phyloP scores from a whole-genome alignment of 371 early-diverging fungal genomes.

The Saksenaea oblongispora region DNA sequence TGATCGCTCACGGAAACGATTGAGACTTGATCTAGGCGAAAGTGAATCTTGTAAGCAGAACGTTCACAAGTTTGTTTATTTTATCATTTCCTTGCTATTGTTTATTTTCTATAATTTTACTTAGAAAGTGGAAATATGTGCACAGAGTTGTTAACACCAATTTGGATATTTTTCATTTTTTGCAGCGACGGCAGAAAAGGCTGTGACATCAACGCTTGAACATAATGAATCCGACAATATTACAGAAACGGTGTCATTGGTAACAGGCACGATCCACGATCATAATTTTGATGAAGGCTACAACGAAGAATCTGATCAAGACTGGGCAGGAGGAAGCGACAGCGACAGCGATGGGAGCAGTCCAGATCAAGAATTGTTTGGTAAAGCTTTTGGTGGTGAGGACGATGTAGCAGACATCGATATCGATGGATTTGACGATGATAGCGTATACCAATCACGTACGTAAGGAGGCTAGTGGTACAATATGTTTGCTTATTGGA shows the following conservation, averaged over 20 bases:
- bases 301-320: constrained; percentile 52
- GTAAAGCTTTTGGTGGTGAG: constrained; percentile 26
- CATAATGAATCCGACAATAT: neutral
- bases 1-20: neutral
- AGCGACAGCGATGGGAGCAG: constrained; percentile 18
- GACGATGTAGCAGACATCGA: constrained; percentile 38
- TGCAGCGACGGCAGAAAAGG: neutral
- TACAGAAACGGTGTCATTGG: neutral
- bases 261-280: constrained; percentile 11
- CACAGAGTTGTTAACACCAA: too few relatives aligned
- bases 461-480: neutral
- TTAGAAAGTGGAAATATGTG: neutral
- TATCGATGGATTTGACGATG: constrained; percentile 34
- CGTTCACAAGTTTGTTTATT: neutral
- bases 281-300: constrained; percentile 36
- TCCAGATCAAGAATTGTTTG: constrained; percentile 21
- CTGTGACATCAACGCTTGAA: neutral
- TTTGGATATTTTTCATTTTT: neutral
- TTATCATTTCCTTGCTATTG: neutral
- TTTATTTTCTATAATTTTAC: neutral
- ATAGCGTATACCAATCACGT: constrained; percentile 20
- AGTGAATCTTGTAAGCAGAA: neutral
- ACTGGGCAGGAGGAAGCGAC: constrained; percentile 37
- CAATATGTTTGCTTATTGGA: neutral
- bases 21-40: constrained; percentile 1